Percentiles rank a stretch among this genome's conserved stretches.
phyloP scores from a whole-genome alignment of 2,329 filamentous ascomycete genomes.

The Beauveria bassiana region DNA sequence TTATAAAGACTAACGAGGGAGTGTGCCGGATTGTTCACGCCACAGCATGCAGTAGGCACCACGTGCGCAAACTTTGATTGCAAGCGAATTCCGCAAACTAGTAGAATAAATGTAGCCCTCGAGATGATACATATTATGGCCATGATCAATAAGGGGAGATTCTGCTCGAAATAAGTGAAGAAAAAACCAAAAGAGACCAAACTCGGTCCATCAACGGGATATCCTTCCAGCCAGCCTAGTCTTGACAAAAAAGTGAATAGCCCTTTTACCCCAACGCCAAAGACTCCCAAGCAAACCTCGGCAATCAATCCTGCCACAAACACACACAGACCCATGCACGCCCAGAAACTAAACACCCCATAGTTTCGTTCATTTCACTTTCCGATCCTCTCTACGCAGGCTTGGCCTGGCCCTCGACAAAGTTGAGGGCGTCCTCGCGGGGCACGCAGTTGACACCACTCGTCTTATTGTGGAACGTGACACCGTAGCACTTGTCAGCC shows the following conservation, averaged over 20 bases:
- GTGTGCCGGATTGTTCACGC: too few species aligned
- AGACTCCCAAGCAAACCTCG: not conserved
- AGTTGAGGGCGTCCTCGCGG: slow-evolving; percentile 79
- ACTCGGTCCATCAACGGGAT: not conserved
- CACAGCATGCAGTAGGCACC: too few species aligned
- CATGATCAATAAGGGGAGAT: not conserved
- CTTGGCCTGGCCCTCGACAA: slow-evolving; percentile 75
- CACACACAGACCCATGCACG: not conserved
- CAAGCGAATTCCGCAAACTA: too few species aligned
- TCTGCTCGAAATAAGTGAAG: not conserved
- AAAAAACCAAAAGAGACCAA: not conserved
- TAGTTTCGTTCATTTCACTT: not conserved
- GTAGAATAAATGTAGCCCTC: not conserved
- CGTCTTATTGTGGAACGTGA: slow-evolving; percentile 89
- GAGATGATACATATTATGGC: not conserved
- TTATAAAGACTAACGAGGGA: too few species aligned
- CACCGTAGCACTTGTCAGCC: slow-evolving; percentile 96
- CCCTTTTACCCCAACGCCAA: slow-evolving; percentile 4
- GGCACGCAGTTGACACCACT: slow-evolving; percentile 88
- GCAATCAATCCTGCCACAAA: not conserved
- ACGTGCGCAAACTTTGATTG: too few species aligned
- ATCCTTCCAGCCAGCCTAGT: not conserved
- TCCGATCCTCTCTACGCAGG: slow-evolving; percentile 17
- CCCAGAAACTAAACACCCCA: not conserved
- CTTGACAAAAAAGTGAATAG: not conserved